Conservation (phyloP, 2,329 filamentous ascomycete genomes). For the Lasiodiplodia hormozganensis region DNA sequence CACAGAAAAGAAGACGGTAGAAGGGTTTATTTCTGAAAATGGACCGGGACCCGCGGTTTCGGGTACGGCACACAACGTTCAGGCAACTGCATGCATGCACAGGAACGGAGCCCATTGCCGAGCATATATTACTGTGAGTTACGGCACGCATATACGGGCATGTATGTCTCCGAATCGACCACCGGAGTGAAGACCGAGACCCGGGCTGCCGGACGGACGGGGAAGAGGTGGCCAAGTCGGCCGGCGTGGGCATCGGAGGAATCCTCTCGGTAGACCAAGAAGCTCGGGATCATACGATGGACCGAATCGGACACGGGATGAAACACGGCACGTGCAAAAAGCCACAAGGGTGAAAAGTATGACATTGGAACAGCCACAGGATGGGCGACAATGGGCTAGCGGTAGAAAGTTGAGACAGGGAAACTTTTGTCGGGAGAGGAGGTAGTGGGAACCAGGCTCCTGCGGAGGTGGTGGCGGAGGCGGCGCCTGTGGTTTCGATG, state of each 20-base stretch:
- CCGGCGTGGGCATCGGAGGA: background rate
- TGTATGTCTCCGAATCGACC: no score
- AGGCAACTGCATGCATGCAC: background rate
- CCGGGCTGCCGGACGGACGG: background rate
- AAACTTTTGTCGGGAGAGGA: background rate
- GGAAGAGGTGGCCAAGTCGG: background rate
- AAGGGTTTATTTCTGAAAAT: background rate
- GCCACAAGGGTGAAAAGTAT: background rate
- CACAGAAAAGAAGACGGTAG: background rate
- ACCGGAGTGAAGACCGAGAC: no score
- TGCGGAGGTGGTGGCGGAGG: background rate
- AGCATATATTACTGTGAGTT: background rate
- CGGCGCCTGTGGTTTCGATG: background rate
- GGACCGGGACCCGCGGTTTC: background rate
- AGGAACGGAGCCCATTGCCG: background rate
- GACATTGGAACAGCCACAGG: no score
- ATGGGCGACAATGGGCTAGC: background rate
- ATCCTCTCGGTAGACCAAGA: background rate
- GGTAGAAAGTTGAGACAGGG: background rate
- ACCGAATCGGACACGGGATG: background rate
- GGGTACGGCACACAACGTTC: background rate
- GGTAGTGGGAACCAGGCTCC: background rate
- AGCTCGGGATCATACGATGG: background rate
- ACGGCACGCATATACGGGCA: no score
- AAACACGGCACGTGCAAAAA: background rate